These are phyloP conservation scores for Macrophomina pseudophaseolina DNA, from an alignment of 2,329 filamentous ascomycete genomes.

Conservation along the genomic window DNA sequence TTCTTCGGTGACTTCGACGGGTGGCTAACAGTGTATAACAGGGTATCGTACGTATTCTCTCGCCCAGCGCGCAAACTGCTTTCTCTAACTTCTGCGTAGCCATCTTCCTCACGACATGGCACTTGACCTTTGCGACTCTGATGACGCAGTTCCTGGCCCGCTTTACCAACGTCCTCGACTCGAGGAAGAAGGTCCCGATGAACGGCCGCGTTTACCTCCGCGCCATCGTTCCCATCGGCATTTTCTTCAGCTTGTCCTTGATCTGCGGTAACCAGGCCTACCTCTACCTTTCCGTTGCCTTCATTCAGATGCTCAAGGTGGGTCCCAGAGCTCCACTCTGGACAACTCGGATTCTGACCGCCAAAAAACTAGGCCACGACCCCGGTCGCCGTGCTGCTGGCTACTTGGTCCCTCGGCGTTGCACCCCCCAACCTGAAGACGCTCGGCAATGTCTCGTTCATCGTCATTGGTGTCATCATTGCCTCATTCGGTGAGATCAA, in stretches of 20 bases:
- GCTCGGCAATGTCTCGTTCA: slow-evolving; percentile 90
- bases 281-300: slow-evolving; percentile 91
- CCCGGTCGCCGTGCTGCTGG: slow-evolving; percentile 88
- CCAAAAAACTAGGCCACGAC: slow-evolving; percentile 73
- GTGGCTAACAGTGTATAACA: slow-evolving; percentile 40
- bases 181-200: slow-evolving; percentile 96
- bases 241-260: slow-evolving; percentile 95
- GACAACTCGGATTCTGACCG: slow-evolving; percentile 25
- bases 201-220: slow-evolving; percentile 90
- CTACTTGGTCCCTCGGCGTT: slow-evolving; percentile 86
- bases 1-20: background rate
- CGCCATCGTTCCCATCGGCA: slow-evolving; percentile 90
- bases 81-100: slow-evolving; percentile 59
- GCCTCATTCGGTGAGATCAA: slow-evolving; percentile 95
- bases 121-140: slow-evolving; percentile 87
- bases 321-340: slow-evolving; percentile 28
- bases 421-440: slow-evolving; percentile 83
- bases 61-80: background rate
- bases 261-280: slow-evolving; percentile 97
- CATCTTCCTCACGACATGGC: slow-evolving; percentile 86
- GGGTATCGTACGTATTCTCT: slow-evolving; percentile 52
- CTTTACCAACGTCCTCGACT: slow-evolving; percentile 88
- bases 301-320: slow-evolving; percentile 99
- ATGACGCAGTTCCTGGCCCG: slow-evolving; percentile 94
- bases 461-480: slow-evolving; percentile 92